Conservation (phyloP, 345 rosid species). For the Gossypium bickii region DNA sequence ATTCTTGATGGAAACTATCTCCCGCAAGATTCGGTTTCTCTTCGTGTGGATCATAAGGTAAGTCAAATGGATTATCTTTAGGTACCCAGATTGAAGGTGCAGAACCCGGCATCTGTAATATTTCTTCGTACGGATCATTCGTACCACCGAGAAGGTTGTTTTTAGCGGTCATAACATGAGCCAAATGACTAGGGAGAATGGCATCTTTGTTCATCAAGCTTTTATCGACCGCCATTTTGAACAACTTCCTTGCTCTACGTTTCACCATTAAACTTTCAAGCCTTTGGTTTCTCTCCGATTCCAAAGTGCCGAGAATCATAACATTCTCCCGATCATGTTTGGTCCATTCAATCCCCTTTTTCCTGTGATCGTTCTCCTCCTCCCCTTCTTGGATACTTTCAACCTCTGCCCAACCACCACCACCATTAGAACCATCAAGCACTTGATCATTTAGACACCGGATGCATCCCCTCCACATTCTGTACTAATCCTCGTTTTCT, state of each 20-base stretch:
- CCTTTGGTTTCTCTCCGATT: constrained; percentile 76
- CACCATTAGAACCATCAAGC: constrained; percentile 4
- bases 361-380: constrained; percentile 29
- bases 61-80: constrained; percentile 66
- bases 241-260: constrained; percentile 55
- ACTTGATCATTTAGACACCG: constrained; percentile 12
- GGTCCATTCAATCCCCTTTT: constrained; percentile 64
- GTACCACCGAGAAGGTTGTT: constrained; percentile 32
- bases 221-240: constrained; percentile 40
- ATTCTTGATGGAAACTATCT: constrained; percentile 71
- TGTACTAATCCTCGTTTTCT: not conserved
- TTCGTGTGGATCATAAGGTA: constrained; percentile 75
- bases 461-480: constrained; percentile 19
- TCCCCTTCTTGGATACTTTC: constrained; percentile 30
- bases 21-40: constrained; percentile 69
- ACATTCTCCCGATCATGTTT: constrained; percentile 79
- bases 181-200: constrained; percentile 29
- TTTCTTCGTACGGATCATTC: constrained; percentile 23
- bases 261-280: constrained; percentile 69
- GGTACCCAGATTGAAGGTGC: constrained; percentile 77
- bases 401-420: constrained; percentile 29
- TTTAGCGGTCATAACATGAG: constrained; percentile 40
- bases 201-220: constrained; percentile 31
- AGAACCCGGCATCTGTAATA: constrained; percentile 57
- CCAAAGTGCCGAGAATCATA: constrained; percentile 79